Conservation (phyloP, 495 filamentous ascomycete species). For the Penicillium psychrofluorescens region DNA sequence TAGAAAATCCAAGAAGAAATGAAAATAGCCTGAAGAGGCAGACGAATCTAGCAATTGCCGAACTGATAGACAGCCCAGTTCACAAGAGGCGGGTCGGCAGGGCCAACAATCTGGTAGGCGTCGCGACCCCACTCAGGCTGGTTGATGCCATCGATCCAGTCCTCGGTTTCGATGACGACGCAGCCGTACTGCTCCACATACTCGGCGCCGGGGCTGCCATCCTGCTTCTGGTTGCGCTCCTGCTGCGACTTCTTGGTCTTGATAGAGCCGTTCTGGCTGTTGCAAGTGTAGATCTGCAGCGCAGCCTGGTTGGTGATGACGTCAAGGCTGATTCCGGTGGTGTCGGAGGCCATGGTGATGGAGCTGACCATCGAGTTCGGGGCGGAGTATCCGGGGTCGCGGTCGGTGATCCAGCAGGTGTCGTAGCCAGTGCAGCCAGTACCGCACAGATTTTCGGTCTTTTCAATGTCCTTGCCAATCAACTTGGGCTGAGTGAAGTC, state of each 20-base stretch:
- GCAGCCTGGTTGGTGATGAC: slow-evolving; percentile 69
- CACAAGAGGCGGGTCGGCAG: slow-evolving; percentile 53
- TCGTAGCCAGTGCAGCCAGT: slow-evolving; percentile 71
- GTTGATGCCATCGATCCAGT: slow-evolving; percentile 77
- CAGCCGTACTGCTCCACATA: slow-evolving; percentile 60
- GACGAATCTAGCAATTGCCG: slow-evolving; percentile 18
- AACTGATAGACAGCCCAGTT: slow-evolving; percentile 63
- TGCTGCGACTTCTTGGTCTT: slow-evolving; percentile 46
- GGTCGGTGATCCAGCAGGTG: slow-evolving; percentile 64
- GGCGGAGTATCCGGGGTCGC: slow-evolving; percentile 48
- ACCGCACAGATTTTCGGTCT: slow-evolving; percentile 60
- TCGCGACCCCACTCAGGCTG: slow-evolving; percentile 66
- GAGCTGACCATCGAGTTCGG: slow-evolving; percentile 54
- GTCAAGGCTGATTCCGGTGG: slow-evolving; percentile 64
- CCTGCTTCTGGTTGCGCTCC: slow-evolving; percentile 34
- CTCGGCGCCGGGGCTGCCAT: slow-evolving; percentile 29
- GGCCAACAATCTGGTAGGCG: slow-evolving; percentile 52
- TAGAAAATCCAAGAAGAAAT: too few relatives aligned
- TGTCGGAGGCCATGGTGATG: slow-evolving; percentile 47
- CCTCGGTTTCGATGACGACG: slow-evolving; percentile 55
- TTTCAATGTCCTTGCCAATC: slow-evolving; percentile 57
- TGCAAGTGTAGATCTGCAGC: slow-evolving; percentile 73
- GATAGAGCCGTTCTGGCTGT: slow-evolving; percentile 60
- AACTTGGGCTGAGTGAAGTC: slow-evolving; percentile 77
- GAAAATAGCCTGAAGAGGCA: too few relatives aligned